These are phyloP conservation scores for Ophiocordyceps camponoti-floridani DNA, from an alignment of 2,329 filamentous ascomycete species.

Conservation along the genomic window DNA sequence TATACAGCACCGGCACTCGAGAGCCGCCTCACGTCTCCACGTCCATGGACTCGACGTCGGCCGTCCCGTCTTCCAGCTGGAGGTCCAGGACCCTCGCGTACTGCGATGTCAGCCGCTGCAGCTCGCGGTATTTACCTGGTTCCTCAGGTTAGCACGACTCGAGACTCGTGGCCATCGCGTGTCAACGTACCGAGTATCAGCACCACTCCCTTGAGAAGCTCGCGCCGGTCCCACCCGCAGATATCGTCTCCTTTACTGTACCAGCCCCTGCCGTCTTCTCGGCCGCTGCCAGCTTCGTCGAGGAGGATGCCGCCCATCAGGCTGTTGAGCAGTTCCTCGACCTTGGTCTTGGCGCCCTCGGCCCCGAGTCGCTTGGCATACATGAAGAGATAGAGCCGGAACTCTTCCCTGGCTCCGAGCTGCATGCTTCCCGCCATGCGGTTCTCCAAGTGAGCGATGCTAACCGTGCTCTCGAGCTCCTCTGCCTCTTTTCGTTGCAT, in stretches of 20 bases:
- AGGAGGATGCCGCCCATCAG: slow-evolving; percentile 54
- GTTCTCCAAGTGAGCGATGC: slow-evolving; percentile 89
- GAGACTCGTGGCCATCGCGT: background rate
- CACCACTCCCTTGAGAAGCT: slow-evolving; percentile 78
- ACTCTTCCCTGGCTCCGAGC: slow-evolving; percentile 76
- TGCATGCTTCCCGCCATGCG: slow-evolving; percentile 77
- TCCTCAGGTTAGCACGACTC: slow-evolving; percentile 7
- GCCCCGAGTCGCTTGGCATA: slow-evolving; percentile 91
- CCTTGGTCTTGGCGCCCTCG: slow-evolving; percentile 72
- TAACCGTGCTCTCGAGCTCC: slow-evolving; percentile 76
- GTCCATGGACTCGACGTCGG: slow-evolving; percentile 25
- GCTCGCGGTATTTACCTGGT: slow-evolving; percentile 80
- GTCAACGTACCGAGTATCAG: slow-evolving; percentile 65
- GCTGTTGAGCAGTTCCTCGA: slow-evolving; percentile 76
- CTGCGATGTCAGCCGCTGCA: slow-evolving; percentile 87
- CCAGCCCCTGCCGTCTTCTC: slow-evolving; percentile 37
- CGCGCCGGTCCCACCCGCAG: slow-evolving; percentile 80
- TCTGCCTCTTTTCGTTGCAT: slow-evolving; percentile 84
- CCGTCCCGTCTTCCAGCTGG: slow-evolving; percentile 25
- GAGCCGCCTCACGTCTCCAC: slow-evolving; percentile 13
- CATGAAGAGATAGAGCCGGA: slow-evolving; percentile 90
- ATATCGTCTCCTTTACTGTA: slow-evolving; percentile 51
- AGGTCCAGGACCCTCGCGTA: slow-evolving; percentile 72
- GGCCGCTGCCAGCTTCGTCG: slow-evolving; percentile 31
- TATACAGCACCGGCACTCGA: background rate